phyloP scores from a whole-genome alignment of 306 rosid species.

The Alnus rubra region DNA sequence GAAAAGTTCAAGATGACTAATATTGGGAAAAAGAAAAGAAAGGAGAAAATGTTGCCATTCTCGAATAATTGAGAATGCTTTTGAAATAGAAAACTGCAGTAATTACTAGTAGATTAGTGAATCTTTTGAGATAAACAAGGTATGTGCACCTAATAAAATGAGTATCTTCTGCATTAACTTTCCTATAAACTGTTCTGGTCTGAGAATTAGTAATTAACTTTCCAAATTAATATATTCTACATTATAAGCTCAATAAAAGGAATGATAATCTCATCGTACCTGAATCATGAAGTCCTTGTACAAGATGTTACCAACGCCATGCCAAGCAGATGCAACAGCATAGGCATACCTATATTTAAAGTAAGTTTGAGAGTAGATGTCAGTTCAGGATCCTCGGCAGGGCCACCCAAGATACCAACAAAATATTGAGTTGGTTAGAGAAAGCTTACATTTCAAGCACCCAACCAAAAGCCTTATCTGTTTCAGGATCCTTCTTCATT shows the following conservation, averaged over 20 bases:
- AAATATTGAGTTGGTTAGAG: conserved; percentile 13
- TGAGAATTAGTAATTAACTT: not conserved
- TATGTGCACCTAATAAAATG: not conserved
- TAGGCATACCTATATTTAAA: conserved; percentile 77
- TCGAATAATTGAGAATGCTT: not conserved
- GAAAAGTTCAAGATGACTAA: not conserved
- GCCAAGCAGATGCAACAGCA: conserved; percentile 89
- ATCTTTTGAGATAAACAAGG: not conserved
- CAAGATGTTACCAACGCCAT: conserved; percentile 77
- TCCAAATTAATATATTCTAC: not conserved
- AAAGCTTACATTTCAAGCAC: conserved; percentile 92
- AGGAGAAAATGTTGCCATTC: conserved; percentile 1
- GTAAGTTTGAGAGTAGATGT: conserved; percentile 20
- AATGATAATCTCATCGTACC: conserved; percentile 49
- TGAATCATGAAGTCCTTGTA: conserved; percentile 97
- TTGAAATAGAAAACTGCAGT: not conserved
- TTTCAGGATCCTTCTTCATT: conserved; percentile 97
- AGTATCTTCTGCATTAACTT: not conserved
- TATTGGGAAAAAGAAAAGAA: not conserved
- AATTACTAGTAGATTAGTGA: not conserved
- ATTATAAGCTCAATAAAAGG: not conserved
- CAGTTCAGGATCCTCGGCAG: too few species aligned
- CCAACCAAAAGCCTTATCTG: conserved; percentile 99
- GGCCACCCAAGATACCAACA: not conserved
- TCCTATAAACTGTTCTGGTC: not conserved